phyloP scores from a whole-genome alignment of 495 filamentous ascomycete species.

The Penicillium salamii region DNA sequence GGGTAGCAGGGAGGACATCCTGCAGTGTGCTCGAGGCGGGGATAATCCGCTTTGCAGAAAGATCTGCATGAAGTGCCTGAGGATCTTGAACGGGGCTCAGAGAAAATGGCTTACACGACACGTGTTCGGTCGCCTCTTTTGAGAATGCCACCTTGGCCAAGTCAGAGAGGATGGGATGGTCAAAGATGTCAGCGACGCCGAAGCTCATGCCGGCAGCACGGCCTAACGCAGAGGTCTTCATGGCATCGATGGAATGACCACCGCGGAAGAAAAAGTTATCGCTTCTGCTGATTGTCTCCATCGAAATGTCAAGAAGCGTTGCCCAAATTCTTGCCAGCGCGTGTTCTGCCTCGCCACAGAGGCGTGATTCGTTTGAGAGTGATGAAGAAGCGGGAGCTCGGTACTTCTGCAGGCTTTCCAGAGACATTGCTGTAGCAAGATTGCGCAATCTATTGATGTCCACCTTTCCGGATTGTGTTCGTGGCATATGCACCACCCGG shows the following conservation, averaged over 20 bases:
- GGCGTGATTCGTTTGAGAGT: neutral
- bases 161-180: neutral
- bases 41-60: too few species aligned
- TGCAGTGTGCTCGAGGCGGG: neutral
- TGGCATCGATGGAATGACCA: neutral
- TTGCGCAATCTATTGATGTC: neutral
- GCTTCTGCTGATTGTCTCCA: neutral
- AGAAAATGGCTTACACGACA: neutral
- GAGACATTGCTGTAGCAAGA: neutral
- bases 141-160: neutral
- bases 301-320: neutral
- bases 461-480: neutral
- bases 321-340: neutral
- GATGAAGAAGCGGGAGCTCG: neutral
- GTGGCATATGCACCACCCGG: conserved; percentile 18
- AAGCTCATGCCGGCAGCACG: neutral
- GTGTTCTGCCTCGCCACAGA: neutral
- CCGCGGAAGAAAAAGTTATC: neutral
- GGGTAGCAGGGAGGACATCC: neutral
- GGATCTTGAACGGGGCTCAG: neutral
- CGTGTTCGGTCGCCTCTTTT: neutral
- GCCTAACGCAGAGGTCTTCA: neutral
- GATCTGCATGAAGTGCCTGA: neutral
- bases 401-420: neutral
- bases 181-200: neutral